A percentile compares a stretch with the other conserved stretches of the same genome.
These are phyloP conservation scores for Aurantiochytrium sp. DNA, from an alignment of 108 stramenopile species.

Conservation along the genomic window DNA sequence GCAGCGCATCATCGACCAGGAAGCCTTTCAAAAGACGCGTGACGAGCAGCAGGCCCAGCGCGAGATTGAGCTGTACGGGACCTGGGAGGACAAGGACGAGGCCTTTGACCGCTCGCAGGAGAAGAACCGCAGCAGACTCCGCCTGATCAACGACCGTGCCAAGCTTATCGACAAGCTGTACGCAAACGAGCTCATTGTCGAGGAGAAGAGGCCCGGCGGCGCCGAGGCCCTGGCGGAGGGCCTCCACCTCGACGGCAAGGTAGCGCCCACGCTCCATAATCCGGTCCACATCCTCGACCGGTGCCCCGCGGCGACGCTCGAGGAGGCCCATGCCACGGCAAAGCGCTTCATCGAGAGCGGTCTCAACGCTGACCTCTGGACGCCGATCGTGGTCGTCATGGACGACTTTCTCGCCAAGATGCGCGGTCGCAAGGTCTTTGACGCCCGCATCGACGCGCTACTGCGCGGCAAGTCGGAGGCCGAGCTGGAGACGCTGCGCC, in stretches of 20 bases:
- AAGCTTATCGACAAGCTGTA: conserved; percentile 89
- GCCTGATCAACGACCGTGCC: conserved; percentile 85
- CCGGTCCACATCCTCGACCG: background rate
- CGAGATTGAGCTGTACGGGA: conserved; percentile 91
- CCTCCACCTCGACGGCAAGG: background rate
- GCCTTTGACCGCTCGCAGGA: conserved; percentile 91
- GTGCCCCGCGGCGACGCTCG: background rate
- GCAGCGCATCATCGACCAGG: conserved; percentile 49
- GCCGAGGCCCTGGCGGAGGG: background rate
- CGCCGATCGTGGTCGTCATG: background rate
- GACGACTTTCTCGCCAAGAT: background rate
- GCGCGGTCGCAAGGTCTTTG: background rate
- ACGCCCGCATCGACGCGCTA: conserved; percentile 64
- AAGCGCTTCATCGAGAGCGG: conserved; percentile 37
- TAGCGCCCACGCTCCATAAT: background rate
- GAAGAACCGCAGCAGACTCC: conserved; percentile 75
- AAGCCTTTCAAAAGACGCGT: background rate
- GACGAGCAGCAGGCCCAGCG: conserved; percentile 78
- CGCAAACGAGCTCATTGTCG: conserved; percentile 91
- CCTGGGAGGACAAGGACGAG: conserved; percentile 96
- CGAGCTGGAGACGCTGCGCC: conserved; percentile 74
- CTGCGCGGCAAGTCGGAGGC: conserved; percentile 70
- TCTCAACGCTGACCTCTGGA: conserved; percentile 45
- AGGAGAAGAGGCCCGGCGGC: background rate
- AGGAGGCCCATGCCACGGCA: background rate